Evolutionary conservation across 2,329 filamentous ascomycete species (phyloP).

Genomic region (Hortaea sp.): DNA sequence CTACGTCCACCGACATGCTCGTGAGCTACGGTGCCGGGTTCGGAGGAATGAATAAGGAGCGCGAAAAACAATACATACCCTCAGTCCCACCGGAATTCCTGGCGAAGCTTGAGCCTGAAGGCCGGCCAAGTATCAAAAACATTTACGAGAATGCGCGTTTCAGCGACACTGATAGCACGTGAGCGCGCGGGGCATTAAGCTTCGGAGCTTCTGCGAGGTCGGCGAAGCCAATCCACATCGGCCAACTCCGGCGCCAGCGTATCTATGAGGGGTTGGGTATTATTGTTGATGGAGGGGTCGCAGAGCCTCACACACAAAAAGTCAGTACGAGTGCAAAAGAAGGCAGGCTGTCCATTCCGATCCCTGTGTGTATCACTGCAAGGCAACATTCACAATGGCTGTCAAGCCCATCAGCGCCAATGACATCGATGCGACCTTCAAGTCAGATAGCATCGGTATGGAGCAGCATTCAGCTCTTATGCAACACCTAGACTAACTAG

Average conservation of each 20-base stretch:
- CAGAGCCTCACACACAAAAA: no score
- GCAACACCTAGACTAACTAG: no score
- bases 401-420: constrained; percentile 32
- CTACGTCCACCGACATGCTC: constrained; percentile 94
- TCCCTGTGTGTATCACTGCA: no score
- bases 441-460: constrained; percentile 43
- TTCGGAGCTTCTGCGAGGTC: background rate
- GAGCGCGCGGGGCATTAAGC: background rate
- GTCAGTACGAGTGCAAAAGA: no score
- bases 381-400: no score
- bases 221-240: background rate
- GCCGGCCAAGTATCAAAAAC: constrained; percentile 19
- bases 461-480: constrained; percentile 6
- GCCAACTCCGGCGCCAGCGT: constrained; percentile 3
- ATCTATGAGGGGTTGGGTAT: no score
- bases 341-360: no score
- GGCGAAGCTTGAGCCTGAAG: constrained; percentile 63
- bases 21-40: constrained; percentile 91
- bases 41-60: constrained; percentile 81
- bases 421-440: constrained; percentile 45
- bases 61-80: constrained; percentile 90
- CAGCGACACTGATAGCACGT: constrained; percentile 14
- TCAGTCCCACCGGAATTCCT: constrained; percentile 91
- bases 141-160: constrained; percentile 26
- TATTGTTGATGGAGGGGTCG: no score